Evolutionary conservation across 495 filamentous ascomycete genomes (phyloP), one percentile per base, ranked within the genome.

Genomic region (Penicillium cinerascens): DNA sequence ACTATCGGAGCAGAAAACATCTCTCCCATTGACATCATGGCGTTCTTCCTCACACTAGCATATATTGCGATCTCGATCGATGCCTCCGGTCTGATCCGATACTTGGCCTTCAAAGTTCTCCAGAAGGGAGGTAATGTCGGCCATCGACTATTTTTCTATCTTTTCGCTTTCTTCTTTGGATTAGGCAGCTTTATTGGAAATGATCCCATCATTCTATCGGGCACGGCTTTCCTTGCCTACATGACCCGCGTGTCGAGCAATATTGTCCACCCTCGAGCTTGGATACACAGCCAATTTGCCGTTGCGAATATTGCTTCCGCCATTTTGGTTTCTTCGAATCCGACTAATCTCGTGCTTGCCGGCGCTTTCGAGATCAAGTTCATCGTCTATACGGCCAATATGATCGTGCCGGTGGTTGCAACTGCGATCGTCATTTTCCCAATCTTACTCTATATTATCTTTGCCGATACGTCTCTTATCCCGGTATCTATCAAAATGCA

Each of bases 41-140:
- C 67, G 33, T 86, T 87, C 67, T 87, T 87, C 70, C 71, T 86
- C 47, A 82, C 84, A 0, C 69, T 86, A n/a, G 83, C 84, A 3
- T 87, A 87, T 65, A 86, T 87, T 58, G 84, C 84, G 46, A 87
- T 87, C 50, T 87, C 84, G 3, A 84, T 87, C 61, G 84, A 87
- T 56, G 83, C 83, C 1, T 86, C 84, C 3, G 84, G 84, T 17
- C 67, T 86, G 7, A 86, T 87, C 56, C 61, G 82, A 39, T 87
- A 72, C 44, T 64, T 87, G 42, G 83, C 84, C 0, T 86, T 85
- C 71, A 84, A 79, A 51, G 84, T 87, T 1, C 76, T 87, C n/a
- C 76, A 83, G 58, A 78, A 73, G 61, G 82, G 77, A 26, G 83
- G 84, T n/a, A 70, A 73, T 21, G 73, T 74, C 21, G 84, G 84